phyloP scores from a whole-genome alignment of 2,329 filamentous ascomycete genomes.

The Neopestalotiopsis clavispora region DNA sequence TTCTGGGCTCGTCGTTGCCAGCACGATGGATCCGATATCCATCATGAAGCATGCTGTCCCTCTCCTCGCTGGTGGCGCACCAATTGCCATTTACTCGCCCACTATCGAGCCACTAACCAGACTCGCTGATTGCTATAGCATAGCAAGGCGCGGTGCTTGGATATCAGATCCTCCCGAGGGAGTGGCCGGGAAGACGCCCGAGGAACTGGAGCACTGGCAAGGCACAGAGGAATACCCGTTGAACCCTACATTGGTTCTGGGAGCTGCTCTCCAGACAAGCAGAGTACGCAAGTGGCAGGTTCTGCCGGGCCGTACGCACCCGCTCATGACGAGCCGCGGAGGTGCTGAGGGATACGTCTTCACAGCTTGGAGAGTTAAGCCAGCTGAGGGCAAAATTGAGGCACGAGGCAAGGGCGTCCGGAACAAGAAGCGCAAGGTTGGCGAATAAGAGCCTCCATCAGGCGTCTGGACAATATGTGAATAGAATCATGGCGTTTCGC shows the following conservation, averaged over 20 bases:
- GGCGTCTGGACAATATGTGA: neutral
- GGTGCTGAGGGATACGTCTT: conserved; percentile 92
- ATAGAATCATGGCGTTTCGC: conserved; percentile 5
- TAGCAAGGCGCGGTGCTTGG: conserved; percentile 79
- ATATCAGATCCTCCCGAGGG: conserved; percentile 56
- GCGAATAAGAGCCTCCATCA: conserved; percentile 18
- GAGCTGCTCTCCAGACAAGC: conserved; percentile 79
- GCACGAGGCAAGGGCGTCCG: conserved; percentile 81
- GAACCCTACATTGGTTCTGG: conserved; percentile 84
- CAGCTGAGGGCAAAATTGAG: conserved; percentile 78
- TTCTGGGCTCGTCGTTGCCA: conserved; percentile 82
- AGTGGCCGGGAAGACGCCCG: conserved; percentile 45
- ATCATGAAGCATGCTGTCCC: conserved; percentile 79
- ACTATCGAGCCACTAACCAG: conserved; percentile 78
- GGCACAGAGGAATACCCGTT: conserved; percentile 80
- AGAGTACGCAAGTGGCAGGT: conserved; percentile 87
- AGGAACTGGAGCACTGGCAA: conserved; percentile 60
- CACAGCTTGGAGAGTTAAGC: conserved; percentile 80
- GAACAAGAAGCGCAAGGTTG: conserved; percentile 58
- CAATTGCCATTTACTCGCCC: conserved; percentile 84
- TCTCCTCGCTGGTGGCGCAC: conserved; percentile 80
- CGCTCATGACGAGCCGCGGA: conserved; percentile 86
- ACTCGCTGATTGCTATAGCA: conserved; percentile 84
- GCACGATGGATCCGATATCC: conserved; percentile 78
- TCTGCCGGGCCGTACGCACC: conserved; percentile 88